A percentile compares a stretch with the other conserved stretches of the same genome.
phyloP scores from a whole-genome alignment of 163 green algal genomes.

The Smithsoniella earleae region DNA sequence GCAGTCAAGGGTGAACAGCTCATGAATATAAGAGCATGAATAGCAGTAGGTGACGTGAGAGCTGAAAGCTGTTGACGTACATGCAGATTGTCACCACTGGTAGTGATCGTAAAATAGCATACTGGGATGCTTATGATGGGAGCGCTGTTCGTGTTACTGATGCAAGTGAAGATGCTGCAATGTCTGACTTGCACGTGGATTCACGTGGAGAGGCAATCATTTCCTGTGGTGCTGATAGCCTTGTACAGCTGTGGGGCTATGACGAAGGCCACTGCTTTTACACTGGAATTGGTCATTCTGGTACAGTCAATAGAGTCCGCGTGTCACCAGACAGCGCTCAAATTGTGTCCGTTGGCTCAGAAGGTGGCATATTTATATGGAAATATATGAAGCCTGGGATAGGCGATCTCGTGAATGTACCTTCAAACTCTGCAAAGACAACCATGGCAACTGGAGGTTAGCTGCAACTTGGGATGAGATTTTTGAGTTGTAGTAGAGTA shows the following conservation, averaged over 20 bases:
- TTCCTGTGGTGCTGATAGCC: constrained; percentile 62
- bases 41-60: too few relatives aligned
- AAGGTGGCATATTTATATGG: constrained; percentile 79
- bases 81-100: constrained; percentile 52
- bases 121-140: constrained; percentile 78
- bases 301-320: constrained; percentile 50
- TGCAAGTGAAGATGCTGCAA: constrained; percentile 43
- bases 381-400: constrained; percentile 40
- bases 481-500: too few relatives aligned
- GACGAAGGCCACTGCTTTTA: constrained; percentile 72
- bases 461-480: too few relatives aligned
- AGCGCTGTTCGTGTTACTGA: constrained; percentile 75
- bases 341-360: constrained; percentile 61
- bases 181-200: constrained; percentile 41
- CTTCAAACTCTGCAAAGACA: too few relatives aligned
- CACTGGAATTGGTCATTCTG: constrained; percentile 57
- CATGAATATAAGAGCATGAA: too few relatives aligned
- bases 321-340: constrained; percentile 55
- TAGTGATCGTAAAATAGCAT: constrained; percentile 69
- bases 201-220: constrained; percentile 53
- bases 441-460: too few relatives aligned
- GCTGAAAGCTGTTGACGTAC: too few relatives aligned
- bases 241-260: constrained; percentile 72
- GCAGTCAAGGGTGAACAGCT: too few relatives aligned
- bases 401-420: not conserved